A percentile compares a stretch with the other conserved stretches of the same genome.
Evolutionary conservation across 352 stramenopile species (phyloP).

Genomic region (Phytophthora pistaciae): DNA sequence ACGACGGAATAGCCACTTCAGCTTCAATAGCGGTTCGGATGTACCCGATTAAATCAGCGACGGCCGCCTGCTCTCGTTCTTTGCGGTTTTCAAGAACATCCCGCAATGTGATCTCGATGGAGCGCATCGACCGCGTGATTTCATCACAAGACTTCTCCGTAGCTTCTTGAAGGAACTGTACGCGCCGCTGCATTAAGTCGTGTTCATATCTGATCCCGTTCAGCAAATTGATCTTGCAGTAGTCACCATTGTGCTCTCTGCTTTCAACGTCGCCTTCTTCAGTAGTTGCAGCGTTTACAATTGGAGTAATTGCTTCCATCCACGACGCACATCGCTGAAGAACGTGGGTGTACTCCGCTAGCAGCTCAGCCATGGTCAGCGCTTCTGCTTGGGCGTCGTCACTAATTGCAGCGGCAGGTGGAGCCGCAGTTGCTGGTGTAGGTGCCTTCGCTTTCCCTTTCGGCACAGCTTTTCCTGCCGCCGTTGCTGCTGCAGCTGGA

Average conservation of each 20-base stretch:
- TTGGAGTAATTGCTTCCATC: slow-evolving; percentile 42
- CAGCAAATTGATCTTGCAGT: slow-evolving; percentile 58
- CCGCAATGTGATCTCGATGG: slow-evolving; percentile 60
- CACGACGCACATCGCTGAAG: slow-evolving; percentile 54
- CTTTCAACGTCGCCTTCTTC: neutral
- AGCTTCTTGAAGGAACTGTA: slow-evolving; percentile 58
- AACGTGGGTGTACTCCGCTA: slow-evolving; percentile 54
- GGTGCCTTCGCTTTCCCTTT: slow-evolving; percentile 56
- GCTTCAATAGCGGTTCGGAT: slow-evolving; percentile 63
- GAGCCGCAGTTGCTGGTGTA: slow-evolving; percentile 19
- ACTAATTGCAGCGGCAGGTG: slow-evolving; percentile 13
- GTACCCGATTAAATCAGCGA: slow-evolving; percentile 56
- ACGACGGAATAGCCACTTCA: slow-evolving; percentile 67
- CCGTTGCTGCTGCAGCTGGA: slow-evolving; percentile 1
- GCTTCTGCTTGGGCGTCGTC: slow-evolving; percentile 37
- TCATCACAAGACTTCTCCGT: slow-evolving; percentile 57
- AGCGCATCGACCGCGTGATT: slow-evolving; percentile 51
- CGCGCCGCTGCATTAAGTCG: slow-evolving; percentile 53
- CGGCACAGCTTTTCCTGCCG: slow-evolving; percentile 34
- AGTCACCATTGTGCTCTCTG: slow-evolving; percentile 23
- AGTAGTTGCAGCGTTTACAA: slow-evolving; percentile 17
- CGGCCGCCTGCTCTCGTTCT: slow-evolving; percentile 53
- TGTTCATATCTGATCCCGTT: slow-evolving; percentile 74
- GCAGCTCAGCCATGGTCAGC: slow-evolving; percentile 46
- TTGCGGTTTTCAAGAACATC: slow-evolving; percentile 50